Base-by-base conservation (phyloP, 805 yeast species). In the Saturnispora saitoi region DNA sequence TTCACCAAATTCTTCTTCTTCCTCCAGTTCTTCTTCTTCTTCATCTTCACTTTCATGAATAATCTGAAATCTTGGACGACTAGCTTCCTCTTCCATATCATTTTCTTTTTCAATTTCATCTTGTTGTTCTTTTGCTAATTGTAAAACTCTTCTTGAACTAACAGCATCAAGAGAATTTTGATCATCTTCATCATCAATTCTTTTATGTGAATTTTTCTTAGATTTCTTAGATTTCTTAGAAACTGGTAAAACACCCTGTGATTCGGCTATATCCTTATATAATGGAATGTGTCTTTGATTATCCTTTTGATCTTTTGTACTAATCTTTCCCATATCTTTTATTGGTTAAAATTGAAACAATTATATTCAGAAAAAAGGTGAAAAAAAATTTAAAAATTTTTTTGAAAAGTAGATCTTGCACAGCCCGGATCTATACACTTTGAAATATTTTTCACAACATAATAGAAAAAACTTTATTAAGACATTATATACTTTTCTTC, bases 71-170 rank as follows among this genome's bases (percentile, higher is more conserved):
- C 65, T 58, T 19, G 64, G 62, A 54, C 40, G 62, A 31, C 44
- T 58, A 51, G 56, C 54, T 45, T 50, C 55, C 43, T 53, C 45
- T 32, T 56, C 56, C 9, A 47, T 57, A 36, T 69, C 69, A 52
- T 80, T 84, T 60, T 86, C 95, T 43, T 72, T 80, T 47, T 80
- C 90, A 19, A 90, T 64, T 62, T 93, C 99, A 41, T 86, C 89
- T 66, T 89, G 96, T 69, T 93, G 99, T 59, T 85, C 91, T 57
- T 77, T 81, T 17, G 99, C 99, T 53, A 93, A 72, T 63, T 85
- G 86, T 56, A 93, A 71, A 65, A 93, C 90, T 67, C 80, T 87
- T 65, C 95, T 75, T n/a, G 38, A 34, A 1, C 97, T 86, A 29
- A 87, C 70, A 17, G 97, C 85, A 69, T 91, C 96, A 36, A 93